These are phyloP conservation scores for Lentinula aciculospora DNA, from an alignment of 768 basidiomycete genomes.

Conservation along the genomic window DNA sequence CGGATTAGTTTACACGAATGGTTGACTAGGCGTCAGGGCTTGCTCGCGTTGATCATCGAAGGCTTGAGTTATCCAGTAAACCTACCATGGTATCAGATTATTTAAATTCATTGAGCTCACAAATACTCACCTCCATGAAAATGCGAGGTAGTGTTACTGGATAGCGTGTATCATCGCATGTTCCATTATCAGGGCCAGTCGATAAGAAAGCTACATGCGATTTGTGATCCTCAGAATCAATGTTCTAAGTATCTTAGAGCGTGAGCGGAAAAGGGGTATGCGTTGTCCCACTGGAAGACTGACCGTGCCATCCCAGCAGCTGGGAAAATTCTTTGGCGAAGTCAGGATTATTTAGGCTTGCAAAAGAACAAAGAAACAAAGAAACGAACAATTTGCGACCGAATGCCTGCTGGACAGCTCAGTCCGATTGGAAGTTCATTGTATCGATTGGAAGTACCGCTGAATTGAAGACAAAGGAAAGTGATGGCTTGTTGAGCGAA, in stretches of 20 bases:
- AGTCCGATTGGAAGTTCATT: slow-evolving; percentile 12
- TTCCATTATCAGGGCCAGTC: slow-evolving; percentile 35
- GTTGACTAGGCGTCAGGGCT: slow-evolving; percentile 22
- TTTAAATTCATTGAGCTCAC: background rate
- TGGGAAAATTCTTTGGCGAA: slow-evolving; percentile 19
- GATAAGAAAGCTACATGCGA: slow-evolving; percentile 34
- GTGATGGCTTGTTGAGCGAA: slow-evolving; percentile 32
- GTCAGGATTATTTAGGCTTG: background rate
- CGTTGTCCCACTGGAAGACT: background rate
- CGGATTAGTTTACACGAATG: slow-evolving; percentile 20
- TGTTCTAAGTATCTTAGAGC: slow-evolving; percentile 19
- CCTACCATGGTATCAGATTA: slow-evolving; percentile 7
- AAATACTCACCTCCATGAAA: slow-evolving; percentile 30
- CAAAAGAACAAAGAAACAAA: background rate
- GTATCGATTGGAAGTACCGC: slow-evolving; percentile 22
- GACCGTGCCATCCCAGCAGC: slow-evolving; percentile 32
- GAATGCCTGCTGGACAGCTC: slow-evolving; percentile 15
- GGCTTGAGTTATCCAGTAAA: slow-evolving; percentile 20
- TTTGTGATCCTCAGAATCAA: slow-evolving; percentile 32
- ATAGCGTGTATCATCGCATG: slow-evolving; percentile 28
- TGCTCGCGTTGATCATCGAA: slow-evolving; percentile 20
- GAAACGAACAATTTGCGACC: slow-evolving; percentile 13
- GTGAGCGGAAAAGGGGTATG: background rate
- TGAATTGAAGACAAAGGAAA: slow-evolving; percentile 35
- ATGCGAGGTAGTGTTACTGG: slow-evolving; percentile 35